Base-by-base conservation (phyloP, 495 filamentous ascomycete genomes). In the Trichoderma gamsii region DNA sequence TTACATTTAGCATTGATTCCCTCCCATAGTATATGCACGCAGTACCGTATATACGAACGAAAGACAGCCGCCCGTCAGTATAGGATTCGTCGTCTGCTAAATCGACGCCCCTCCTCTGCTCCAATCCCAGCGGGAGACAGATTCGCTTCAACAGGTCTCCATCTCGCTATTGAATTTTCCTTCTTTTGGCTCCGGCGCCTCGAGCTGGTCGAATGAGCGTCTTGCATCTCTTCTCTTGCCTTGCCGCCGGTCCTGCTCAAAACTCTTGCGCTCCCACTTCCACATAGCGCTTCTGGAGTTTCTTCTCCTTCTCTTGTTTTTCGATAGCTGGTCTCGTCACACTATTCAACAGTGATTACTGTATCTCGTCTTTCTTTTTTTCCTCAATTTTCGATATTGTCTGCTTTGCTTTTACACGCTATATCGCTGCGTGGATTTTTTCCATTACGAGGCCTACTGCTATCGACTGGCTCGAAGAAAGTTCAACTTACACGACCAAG, bases 241-340 rank as follows among this genome's bases (percentile, higher is more conserved):
- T 80, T 82, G 77, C 78, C 79, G 5, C 35, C 35, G 7, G 35
- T 38, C 35, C 35, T 38, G 79, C 80, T 83, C 82, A 85, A 84
- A 86, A 83, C 80, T 80, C 74, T 71, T 73, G 69, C 72, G 72
- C 41, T 76, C 72, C 81, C 80, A 74, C 74, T 72, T 68, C 70
- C 71, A 21, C 16, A 3, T n/a, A 18, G 12, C 56, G 56, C 56
- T 25, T 27, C 27, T 61, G 56, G 56, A 61, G 56, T 61, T 25
- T 25, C 56, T 61, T 71, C 73, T 68, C 69, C n/a, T 49, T 51
- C 43, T 66, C 67, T 75, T 77, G 68, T 73, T 74, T 67, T 70
- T 80, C 79, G 78, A 77, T 77, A 85, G 83, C 84, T 84, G 82
- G 83, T 75, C 83, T 85, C 83, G 25, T 21, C 56, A 61, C 56